Evolutionary conservation across 345 rosid species (phyloP).

Genomic region (Salix purpurea): DNA sequence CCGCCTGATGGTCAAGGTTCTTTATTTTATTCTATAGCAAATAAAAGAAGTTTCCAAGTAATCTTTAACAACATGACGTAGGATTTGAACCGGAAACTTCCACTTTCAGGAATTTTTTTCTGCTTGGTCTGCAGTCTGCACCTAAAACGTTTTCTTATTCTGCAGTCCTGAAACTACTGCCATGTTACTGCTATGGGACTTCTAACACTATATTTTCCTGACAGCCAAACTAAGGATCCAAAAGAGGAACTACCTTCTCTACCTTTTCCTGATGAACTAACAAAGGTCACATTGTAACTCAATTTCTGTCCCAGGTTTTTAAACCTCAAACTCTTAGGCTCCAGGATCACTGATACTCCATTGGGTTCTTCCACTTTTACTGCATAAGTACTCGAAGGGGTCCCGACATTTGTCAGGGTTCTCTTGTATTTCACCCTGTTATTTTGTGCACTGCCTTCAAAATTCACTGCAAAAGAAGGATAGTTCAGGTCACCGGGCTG

Average conservation of each 20-base stretch:
- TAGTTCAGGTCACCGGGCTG: constrained; percentile 49
- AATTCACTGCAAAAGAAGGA: constrained; percentile 53
- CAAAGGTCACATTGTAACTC: constrained; percentile 54
- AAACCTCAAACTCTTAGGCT: constrained; percentile 38
- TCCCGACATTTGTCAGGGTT: constrained; percentile 49
- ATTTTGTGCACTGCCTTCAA: constrained; percentile 13
- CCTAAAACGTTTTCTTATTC: not conserved
- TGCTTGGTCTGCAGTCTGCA: not conserved
- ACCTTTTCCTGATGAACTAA: constrained; percentile 1
- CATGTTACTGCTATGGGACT: constrained; percentile 72
- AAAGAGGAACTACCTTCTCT: constrained; percentile 27
- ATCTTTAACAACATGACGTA: not conserved
- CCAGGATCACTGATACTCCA: constrained; percentile 32
- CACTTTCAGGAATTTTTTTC: not conserved
- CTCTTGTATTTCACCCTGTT: constrained; percentile 25
- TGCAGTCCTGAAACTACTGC: constrained; percentile 15
- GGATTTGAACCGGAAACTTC: not conserved
- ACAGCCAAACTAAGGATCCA: constrained; percentile 61
- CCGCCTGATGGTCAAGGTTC: not conserved
- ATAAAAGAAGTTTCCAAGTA: not conserved
- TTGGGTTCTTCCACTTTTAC: constrained; percentile 37
- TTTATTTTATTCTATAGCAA: not conserved
- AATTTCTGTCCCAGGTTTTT: constrained; percentile 37
- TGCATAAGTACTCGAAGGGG: constrained; percentile 14
- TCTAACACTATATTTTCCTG: constrained; percentile 46